Evolutionary conservation across 176 grass and related monocot species (phyloP).

Genomic region (Melocanna baccifera): DNA sequence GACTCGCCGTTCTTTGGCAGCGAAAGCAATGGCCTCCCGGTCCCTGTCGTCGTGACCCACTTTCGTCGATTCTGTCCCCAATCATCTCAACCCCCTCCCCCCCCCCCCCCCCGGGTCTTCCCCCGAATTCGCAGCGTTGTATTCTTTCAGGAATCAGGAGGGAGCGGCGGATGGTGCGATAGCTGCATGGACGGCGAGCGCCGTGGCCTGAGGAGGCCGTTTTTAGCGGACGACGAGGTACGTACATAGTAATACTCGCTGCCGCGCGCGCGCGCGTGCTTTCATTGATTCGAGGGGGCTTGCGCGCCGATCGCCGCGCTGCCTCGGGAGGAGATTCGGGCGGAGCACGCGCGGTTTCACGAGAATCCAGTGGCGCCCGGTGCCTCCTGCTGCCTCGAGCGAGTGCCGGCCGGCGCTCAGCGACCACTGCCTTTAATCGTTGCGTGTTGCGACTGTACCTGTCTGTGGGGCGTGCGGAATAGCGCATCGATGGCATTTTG

Average conservation of each 20-base stretch:
- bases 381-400: not conserved
- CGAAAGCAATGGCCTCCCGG: not conserved
- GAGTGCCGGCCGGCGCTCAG: not conserved
- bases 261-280: not conserved
- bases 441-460: not conserved
- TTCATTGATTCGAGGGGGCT: not conserved
- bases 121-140: not conserved
- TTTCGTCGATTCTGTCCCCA: not conserved
- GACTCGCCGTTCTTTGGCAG: no score
- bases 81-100: not conserved
- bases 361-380: not conserved
- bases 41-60: not conserved
- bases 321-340: not conserved
- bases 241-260: not conserved
- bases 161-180: not conserved
- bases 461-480: no score
- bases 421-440: not conserved
- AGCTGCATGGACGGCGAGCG: slow-evolving; percentile 1
- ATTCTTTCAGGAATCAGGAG: not conserved
- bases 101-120: not conserved
- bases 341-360: not conserved
- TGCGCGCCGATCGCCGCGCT: not conserved
- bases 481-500: not conserved
- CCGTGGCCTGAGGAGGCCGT: not conserved
- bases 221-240: slow-evolving; percentile 14